Conservation (phyloP, 805 yeast genomes). For the Naumovozyma dairenensis region DNA sequence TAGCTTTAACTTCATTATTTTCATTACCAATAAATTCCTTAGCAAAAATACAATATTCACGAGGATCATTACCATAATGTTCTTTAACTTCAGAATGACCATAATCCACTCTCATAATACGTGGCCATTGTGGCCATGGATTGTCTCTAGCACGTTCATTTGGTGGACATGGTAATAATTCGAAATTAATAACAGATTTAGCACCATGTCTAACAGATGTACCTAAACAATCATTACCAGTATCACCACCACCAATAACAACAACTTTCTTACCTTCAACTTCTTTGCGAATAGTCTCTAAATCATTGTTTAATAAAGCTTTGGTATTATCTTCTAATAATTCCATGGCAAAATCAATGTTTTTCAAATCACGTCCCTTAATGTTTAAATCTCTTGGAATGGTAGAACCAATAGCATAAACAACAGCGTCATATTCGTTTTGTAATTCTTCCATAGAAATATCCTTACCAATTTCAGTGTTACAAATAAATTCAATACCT, state of each 20-base stretch:
- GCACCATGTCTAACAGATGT: slow-evolving; percentile 97
- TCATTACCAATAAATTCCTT: slow-evolving; percentile 94
- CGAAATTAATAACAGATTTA: slow-evolving; percentile 85
- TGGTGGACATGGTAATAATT: slow-evolving; percentile 88
- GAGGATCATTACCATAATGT: slow-evolving; percentile 94
- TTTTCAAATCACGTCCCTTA: slow-evolving; percentile 85
- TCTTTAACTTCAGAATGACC: slow-evolving; percentile 93
- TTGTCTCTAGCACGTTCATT: slow-evolving; percentile 79
- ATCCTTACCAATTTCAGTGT: slow-evolving; percentile 78
- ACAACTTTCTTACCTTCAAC: slow-evolving; percentile 82
- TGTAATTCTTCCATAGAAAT: slow-evolving; percentile 61
- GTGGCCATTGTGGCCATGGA: slow-evolving; percentile 99
- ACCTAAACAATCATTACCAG: slow-evolving; percentile 98
- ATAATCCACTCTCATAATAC: slow-evolving; percentile 93
- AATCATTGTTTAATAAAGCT: slow-evolving; percentile 71
- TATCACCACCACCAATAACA: slow-evolving; percentile 99
- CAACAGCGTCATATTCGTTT: slow-evolving; percentile 64
- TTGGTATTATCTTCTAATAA: slow-evolving; percentile 80
- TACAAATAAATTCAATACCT: slow-evolving; percentile 72
- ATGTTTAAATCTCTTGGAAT: slow-evolving; percentile 91
- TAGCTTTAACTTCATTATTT: slow-evolving; percentile 89
- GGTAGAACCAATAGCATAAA: slow-evolving; percentile 89
- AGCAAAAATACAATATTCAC: slow-evolving; percentile 90
- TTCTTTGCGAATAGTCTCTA: slow-evolving; percentile 63
- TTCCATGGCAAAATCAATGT: slow-evolving; percentile 92